Conservation (phyloP, 805 yeast species). For the Metschnikowia anglica region DNA sequence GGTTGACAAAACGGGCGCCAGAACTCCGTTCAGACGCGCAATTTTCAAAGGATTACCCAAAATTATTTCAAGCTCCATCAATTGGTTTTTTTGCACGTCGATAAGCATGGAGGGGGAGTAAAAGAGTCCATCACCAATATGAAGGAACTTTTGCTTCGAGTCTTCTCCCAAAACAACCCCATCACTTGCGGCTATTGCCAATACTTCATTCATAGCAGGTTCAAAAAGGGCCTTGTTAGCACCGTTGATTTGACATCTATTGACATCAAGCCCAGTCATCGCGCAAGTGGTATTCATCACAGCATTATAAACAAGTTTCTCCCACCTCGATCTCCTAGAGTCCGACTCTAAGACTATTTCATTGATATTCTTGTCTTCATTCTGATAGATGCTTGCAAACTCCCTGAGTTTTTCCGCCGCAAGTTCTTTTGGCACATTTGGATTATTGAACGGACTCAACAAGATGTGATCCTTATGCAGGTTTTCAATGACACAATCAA, state of each 20-base stretch:
- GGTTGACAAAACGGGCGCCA: slow-evolving; percentile 57
- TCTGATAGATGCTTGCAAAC: slow-evolving; percentile 31
- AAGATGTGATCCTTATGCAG: slow-evolving; percentile 49
- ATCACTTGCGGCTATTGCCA: slow-evolving; percentile 65
- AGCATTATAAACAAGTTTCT: slow-evolving; percentile 38
- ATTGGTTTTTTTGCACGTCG: slow-evolving; percentile 63
- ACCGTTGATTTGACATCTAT: slow-evolving; percentile 36
- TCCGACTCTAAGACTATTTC: slow-evolving; percentile 28
- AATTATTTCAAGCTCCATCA: slow-evolving; percentile 70
- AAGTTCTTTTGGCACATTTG: slow-evolving; percentile 16
- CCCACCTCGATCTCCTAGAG: slow-evolving; percentile 39
- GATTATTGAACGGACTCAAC: slow-evolving; percentile 50
- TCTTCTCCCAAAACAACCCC: slow-evolving; percentile 54
- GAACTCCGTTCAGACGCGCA: slow-evolving; percentile 17
- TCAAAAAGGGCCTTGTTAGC: slow-evolving; percentile 31
- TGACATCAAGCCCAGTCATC: slow-evolving; percentile 33
- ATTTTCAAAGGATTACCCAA: slow-evolving; percentile 58
- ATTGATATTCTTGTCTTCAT: slow-evolving; percentile 27
- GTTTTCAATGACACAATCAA: slow-evolving; percentile 48
- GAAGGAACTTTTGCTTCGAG: slow-evolving; percentile 50
- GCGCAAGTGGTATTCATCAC: slow-evolving; percentile 38
- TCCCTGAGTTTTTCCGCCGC: slow-evolving; percentile 20
- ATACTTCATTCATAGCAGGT: slow-evolving; percentile 70
- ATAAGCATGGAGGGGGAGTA: slow-evolving; percentile 74
- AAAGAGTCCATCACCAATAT: slow-evolving; percentile 40